Base-by-base conservation (phyloP, 768 basidiomycete genomes). In the Russula earlei region DNA sequence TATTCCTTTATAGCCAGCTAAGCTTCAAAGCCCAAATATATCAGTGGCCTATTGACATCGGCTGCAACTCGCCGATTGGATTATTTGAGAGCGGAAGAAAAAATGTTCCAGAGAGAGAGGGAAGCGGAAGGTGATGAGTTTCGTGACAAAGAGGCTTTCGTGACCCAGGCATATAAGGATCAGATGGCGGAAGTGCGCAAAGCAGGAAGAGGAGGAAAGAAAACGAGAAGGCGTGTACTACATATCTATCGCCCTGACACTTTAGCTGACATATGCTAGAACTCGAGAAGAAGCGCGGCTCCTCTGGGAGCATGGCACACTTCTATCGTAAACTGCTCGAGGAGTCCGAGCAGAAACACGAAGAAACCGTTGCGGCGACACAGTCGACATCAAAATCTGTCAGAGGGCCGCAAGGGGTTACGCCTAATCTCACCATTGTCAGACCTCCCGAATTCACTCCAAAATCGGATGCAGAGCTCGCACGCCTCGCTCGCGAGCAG, bases 101-200 rank as follows among this genome's bases (percentile, higher is more conserved):
- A 98, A 76, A 87, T 95, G 87, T 85, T 97, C 67, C 89, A 94
- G 67, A 78, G 81, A 42, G 96, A 98, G 69, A 80, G 96, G 20
- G 91, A 94, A 71, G 73, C 78, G 19, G 96, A 99, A 71, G 96
- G 96, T 0, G 93, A 93, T 59, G 80, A 92, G 68, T 99, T 91
- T 67, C 78, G 78, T 54, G 96, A 91, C 73, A 98, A 94, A 74
- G 96, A 97, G 52, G 77, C 83, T n/a, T 99, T 98, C 65, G 95
- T 98, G 48, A 99, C 96, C 0, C 90, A 92, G 65, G 92, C 91
- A 22, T 99, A 99, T 73, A 93, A 92, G 68, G 87, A 90, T 47
- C 96, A 98, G 70, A 88, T 96, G 83, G 93, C 82, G 46, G 89
- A 94, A 70, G 82, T 97, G 6, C 77, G 91, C 54, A 78, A 72